A percentile compares a stretch with the other conserved stretches of the same genome.
Evolutionary conservation across 345 rosid genomes (phyloP).

Genomic region (sweet orange (Citrus sinensis)): DVS_A1.0 CM039163.1:7822501-7823000

Average conservation of each 20-base stretch:
- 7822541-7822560: background rate
- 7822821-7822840: constrained; percentile 56
- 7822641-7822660: constrained; percentile 97
- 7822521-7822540: background rate
- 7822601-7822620: background rate
- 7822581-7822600: background rate
- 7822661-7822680: constrained; percentile 82
- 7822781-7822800: constrained; percentile 48
- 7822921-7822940: background rate
- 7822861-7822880: background rate
- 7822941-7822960: background rate
- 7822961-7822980: background rate
- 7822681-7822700: constrained; percentile 82
- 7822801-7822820: constrained; percentile 38
- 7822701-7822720: constrained; percentile 34
- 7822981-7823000: background rate
- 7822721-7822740: background rate
- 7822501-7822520: no score
- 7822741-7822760: background rate
- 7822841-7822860: constrained; percentile 80
- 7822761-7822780: constrained; percentile 1
- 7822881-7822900: background rate
- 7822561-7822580: background rate
- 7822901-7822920: background rate
- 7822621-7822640: constrained; percentile 1